Conservation (phyloP, 2,329 filamentous ascomycete genomes). For the Dissoconium aciculare region DNA sequence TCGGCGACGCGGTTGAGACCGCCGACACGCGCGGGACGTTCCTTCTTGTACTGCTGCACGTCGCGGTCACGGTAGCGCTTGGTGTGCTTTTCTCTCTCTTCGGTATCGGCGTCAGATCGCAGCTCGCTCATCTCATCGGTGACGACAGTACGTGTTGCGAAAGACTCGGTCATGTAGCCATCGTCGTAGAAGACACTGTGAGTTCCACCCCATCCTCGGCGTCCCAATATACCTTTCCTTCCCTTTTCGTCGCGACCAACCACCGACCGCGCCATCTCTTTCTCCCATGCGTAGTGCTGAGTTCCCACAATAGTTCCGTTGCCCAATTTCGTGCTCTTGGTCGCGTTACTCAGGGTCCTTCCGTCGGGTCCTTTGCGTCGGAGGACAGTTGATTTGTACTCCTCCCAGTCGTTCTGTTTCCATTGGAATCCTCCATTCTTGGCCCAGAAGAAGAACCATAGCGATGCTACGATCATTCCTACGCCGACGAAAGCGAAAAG, state of each 20-base stretch:
- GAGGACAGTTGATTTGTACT: conserved; percentile 92
- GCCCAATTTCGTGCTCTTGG: conserved; percentile 68
- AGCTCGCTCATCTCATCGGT: conserved; percentile 22
- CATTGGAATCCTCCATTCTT: conserved; percentile 91
- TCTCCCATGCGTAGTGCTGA: conserved; percentile 38
- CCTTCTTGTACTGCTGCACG: conserved; percentile 69
- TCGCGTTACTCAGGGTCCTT: conserved; percentile 68
- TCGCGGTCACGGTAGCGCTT: conserved; percentile 45
- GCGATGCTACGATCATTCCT: conserved; percentile 54
- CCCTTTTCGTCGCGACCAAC: conserved; percentile 34
- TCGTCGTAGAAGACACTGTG: conserved; percentile 31
- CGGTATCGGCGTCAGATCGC: conserved; percentile 14
- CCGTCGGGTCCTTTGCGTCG: conserved; percentile 81
- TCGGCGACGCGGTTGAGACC: conserved; percentile 76
- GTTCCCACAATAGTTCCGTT: conserved; percentile 59
- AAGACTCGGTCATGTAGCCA: conserved; percentile 26
- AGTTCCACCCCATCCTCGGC: conserved; percentile 28
- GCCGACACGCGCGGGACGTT: conserved; percentile 73
- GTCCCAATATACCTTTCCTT: conserved; percentile 24
- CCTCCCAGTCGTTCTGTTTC: conserved; percentile 79
- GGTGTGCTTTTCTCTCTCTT: conserved; percentile 22
- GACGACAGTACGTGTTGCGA: conserved; percentile 17
- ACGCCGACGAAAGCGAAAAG: conserved; percentile 75
- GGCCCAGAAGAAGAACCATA: conserved; percentile 99
- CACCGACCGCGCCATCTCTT: conserved; percentile 22